These are phyloP conservation scores for Thielaviopsis euricoi DNA, from an alignment of 2,329 filamentous ascomycete genomes.

Conservation along the genomic window DNA sequence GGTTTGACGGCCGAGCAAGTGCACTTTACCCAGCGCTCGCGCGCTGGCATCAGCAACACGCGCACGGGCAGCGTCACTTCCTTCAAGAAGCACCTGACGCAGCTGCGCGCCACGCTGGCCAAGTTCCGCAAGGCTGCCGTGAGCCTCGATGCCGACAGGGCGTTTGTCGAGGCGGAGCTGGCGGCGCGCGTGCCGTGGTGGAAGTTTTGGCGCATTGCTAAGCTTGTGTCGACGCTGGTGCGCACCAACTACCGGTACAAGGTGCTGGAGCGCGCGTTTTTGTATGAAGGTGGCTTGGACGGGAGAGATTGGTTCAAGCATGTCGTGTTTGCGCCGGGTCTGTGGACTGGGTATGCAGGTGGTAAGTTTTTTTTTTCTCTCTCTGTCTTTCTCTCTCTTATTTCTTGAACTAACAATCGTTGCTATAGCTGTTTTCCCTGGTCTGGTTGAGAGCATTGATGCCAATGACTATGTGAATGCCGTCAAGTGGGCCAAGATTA, in stretches of 20 bases:
- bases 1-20: conserved; percentile 16
- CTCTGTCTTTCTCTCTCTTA: neutral
- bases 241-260: conserved; percentile 70
- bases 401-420: conserved; percentile 13
- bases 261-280: conserved; percentile 61
- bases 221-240: conserved; percentile 45
- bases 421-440: conserved; percentile 40
- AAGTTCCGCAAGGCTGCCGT: conserved; percentile 24
- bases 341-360: conserved; percentile 84
- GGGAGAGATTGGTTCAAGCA: conserved; percentile 83
- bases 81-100: conserved; percentile 24
- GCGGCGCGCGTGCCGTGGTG: conserved; percentile 56
- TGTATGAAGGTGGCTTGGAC: conserved; percentile 63
- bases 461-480: conserved; percentile 40
- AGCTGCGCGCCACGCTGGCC: conserved; percentile 23
- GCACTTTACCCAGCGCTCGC: conserved; percentile 18
- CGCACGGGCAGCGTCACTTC: conserved; percentile 21
- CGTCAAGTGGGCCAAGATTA: conserved; percentile 41
- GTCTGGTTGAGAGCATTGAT: conserved; percentile 46
- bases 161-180: conserved; percentile 25
- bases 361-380: conserved; percentile 27
- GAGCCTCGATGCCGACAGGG: conserved; percentile 29
- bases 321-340: conserved; percentile 76
- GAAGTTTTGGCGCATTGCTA: conserved; percentile 52
- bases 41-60: conserved; percentile 10